Percentiles rank a stretch among this genome's conserved stretches.
Evolutionary conservation across 129 eudicot genomes (phyloP).

Genomic region (Flaveria brownii): DNA sequence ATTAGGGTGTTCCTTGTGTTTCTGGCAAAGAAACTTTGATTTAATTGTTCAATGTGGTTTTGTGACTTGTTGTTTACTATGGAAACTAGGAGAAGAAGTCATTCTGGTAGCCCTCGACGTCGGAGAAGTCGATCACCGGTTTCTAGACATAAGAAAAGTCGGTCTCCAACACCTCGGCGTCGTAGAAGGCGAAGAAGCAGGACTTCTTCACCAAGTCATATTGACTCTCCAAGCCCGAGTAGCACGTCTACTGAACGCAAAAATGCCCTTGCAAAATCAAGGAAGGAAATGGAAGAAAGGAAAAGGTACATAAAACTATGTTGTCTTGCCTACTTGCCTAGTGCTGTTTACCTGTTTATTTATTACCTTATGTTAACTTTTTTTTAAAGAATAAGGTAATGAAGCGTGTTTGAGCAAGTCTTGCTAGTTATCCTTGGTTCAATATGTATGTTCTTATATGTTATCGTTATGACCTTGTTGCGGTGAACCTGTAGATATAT

Average conservation of each 20-base stretch:
- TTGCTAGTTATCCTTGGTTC: no score
- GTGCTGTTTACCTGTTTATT: not conserved
- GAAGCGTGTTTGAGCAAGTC: not conserved
- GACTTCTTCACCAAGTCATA: slow-evolving; percentile 62
- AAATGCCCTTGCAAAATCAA: slow-evolving; percentile 62
- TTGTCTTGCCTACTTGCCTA: not conserved
- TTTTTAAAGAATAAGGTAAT: not conserved
- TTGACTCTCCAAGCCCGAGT: slow-evolving; percentile 60
- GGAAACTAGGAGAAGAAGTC: slow-evolving; percentile 69
- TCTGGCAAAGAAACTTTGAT: not conserved
- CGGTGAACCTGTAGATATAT: not conserved
- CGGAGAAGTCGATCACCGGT: slow-evolving; percentile 78
- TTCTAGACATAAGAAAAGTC: slow-evolving; percentile 72
- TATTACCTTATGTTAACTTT: not conserved
- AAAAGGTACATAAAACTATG: slow-evolving; percentile 54
- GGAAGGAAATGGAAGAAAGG: slow-evolving; percentile 87
- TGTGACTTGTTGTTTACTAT: slow-evolving; percentile 10
- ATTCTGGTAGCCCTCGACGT: slow-evolving; percentile 66
- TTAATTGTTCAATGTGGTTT: not conserved
- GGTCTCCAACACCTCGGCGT: slow-evolving; percentile 74
- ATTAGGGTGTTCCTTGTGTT: not conserved
- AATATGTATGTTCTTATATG: no score
- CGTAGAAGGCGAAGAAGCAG: slow-evolving; percentile 70
- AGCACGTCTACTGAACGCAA: slow-evolving; percentile 51
- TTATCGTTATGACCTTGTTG: not conserved